Conservation (phyloP, 2,329 filamentous ascomycete genomes). For the Colletotrichum tropicicola region DNA sequence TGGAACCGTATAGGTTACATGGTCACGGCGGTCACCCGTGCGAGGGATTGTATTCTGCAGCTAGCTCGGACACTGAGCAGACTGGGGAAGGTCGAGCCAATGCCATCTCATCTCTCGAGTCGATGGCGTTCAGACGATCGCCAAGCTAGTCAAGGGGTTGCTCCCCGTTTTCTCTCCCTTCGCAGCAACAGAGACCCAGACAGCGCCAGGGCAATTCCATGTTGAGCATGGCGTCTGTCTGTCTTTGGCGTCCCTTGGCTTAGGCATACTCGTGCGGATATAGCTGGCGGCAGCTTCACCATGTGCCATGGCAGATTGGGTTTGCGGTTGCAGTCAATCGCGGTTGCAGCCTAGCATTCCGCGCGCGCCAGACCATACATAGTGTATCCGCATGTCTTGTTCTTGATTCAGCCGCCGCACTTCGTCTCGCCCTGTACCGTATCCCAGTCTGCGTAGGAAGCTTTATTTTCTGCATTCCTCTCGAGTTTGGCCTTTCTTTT, state of each 20-base stretch:
- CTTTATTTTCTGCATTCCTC: neutral
- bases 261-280: neutral
- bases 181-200: neutral
- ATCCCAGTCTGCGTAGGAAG: neutral
- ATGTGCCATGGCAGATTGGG: neutral
- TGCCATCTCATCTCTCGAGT: conserved; percentile 1
- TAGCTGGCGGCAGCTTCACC: neutral
- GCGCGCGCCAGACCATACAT: neutral
- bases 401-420: neutral
- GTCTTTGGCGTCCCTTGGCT: neutral
- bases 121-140: conserved; percentile 6
- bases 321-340: neutral
- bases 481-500: neutral
- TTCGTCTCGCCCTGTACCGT: neutral
- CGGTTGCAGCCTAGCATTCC: neutral
- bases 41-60: neutral
- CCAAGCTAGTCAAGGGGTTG: conserved; percentile 8
- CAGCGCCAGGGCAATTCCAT: neutral
- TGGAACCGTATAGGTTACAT: too few relatives aligned
- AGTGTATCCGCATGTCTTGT: neutral
- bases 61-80: neutral
- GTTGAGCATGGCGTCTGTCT: neutral
- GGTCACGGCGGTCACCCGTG: neutral
- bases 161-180: neutral
- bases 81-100: neutral